Percentiles rank a stretch among this genome's conserved stretches.
Conservation (phyloP, 495 filamentous ascomycete species). For the Bacidia rubella region DNA sequence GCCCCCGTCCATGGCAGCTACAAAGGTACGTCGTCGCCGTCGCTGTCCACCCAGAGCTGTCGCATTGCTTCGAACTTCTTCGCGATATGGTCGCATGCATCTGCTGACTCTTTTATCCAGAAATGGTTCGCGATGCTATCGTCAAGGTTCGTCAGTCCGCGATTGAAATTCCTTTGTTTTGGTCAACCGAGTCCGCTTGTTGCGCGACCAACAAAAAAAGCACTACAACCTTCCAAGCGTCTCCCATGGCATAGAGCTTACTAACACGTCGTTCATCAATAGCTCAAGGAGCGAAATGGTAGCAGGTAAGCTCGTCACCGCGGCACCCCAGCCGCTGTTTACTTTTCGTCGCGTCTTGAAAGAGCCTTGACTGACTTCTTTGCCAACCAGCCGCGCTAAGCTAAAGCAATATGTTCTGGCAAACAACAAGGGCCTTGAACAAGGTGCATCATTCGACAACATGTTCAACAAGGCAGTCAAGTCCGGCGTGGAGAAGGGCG, state of each 20-base stretch:
- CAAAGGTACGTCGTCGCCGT: constrained; percentile 42
- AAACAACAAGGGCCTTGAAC: constrained; percentile 76
- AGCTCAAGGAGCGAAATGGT: constrained; percentile 56
- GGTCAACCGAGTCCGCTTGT: constrained; percentile 6
- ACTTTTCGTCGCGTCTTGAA: constrained; percentile 13
- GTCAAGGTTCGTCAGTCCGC: constrained; percentile 45
- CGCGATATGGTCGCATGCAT: constrained; percentile 30
- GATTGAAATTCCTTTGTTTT: constrained; percentile 19
- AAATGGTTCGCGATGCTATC: constrained; percentile 60
- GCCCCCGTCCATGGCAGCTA: constrained; percentile 42
- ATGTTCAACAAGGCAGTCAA: constrained; percentile 91
- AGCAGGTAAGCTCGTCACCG: constrained; percentile 39
- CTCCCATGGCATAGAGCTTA: neutral
- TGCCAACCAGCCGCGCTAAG: constrained; percentile 59
- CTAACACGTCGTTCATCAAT: constrained; percentile 19
- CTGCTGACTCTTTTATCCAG: constrained; percentile 38
- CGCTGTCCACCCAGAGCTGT: constrained; percentile 28
- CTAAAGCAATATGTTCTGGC: constrained; percentile 96
- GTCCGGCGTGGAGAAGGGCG: constrained; percentile 74
- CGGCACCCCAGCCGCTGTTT: constrained; percentile 10
- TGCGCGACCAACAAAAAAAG: constrained; percentile 7
- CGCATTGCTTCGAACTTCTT: constrained; percentile 25
- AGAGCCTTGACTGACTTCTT: constrained; percentile 7
- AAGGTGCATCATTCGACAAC: constrained; percentile 63
- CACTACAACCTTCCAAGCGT: constrained; percentile 5